A percentile compares a stretch with the other conserved stretches of the same genome.
phyloP scores from a whole-genome alignment of 2,329 filamentous ascomycete species.

The Aschersonia sp. region DNA sequence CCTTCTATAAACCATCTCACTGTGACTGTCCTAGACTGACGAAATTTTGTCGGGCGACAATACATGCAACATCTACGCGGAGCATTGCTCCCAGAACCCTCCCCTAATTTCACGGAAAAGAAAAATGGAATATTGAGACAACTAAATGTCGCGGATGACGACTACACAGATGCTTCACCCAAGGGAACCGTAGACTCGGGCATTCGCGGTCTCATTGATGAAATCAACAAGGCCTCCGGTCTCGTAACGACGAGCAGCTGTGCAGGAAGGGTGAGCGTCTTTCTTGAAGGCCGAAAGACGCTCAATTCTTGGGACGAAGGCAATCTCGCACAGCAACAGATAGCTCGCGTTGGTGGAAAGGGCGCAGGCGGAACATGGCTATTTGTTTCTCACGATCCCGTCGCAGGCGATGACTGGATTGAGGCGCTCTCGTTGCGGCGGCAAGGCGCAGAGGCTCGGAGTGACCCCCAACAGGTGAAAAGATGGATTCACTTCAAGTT shows the following conservation, averaged over 20 bases:
- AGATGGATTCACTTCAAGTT: constrained; percentile 75
- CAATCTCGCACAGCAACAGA: constrained; percentile 9
- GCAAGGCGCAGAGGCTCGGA: not conserved
- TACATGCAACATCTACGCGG: constrained; percentile 11
- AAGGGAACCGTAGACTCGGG: constrained; percentile 76
- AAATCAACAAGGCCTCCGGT: constrained; percentile 61
- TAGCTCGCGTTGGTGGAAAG: constrained; percentile 64
- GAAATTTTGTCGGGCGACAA: not conserved
- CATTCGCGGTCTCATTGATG: constrained; percentile 61
- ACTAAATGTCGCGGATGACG: constrained; percentile 50
- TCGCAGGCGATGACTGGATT: constrained; percentile 13
- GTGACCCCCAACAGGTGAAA: constrained; percentile 10
- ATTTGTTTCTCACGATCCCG: constrained; percentile 71
- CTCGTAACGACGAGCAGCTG: constrained; percentile 90
- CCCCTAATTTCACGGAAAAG: constrained; percentile 35
- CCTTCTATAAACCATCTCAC: not conserved
- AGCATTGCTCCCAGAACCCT: constrained; percentile 13
- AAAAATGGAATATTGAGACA: constrained; percentile 61
- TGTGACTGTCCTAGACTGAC: not conserved
- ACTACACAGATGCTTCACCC: constrained; percentile 73
- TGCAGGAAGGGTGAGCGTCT: constrained; percentile 74
- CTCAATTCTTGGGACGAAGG: constrained; percentile 4
- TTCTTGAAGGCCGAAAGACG: constrained; percentile 58
- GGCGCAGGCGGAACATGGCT: constrained; percentile 75
- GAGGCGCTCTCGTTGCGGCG: constrained; percentile 12